Conservation (phyloP, 2,329 filamentous ascomycete genomes). For the Diaporthe humulicola region DNA sequence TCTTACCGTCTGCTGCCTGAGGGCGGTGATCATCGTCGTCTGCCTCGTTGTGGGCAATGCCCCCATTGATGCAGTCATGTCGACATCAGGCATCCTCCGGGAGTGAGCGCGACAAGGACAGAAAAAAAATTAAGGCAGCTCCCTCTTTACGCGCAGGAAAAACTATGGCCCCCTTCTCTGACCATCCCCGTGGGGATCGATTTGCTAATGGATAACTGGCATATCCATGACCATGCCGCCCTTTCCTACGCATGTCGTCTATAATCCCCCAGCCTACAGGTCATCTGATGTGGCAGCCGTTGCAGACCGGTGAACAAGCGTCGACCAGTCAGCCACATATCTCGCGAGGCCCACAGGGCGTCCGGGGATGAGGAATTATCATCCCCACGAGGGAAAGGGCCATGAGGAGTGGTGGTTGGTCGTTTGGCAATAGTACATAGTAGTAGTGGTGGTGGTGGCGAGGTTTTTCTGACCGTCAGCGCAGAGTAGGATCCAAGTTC, state of each 20-base stretch:
- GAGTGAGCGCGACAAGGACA: background rate
- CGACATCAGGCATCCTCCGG: constrained; percentile 15
- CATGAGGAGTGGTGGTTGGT: background rate
- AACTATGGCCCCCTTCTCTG: constrained; percentile 13
- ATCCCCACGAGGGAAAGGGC: background rate
- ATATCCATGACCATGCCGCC: background rate
- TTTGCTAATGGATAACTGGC: constrained; percentile 14
- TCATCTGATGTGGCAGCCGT: constrained; percentile 37
- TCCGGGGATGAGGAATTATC: constrained; percentile 13
- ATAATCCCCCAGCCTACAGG: constrained; percentile 7
- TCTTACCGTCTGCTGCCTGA: constrained; percentile 22
- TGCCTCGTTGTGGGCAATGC: background rate
- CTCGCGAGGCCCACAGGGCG: constrained; percentile 33
- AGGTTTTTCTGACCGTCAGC: constrained; percentile 32
- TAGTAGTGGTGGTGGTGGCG: background rate
- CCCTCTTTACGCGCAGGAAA: background rate
- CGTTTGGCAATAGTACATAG: background rate
- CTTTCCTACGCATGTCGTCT: constrained; percentile 7
- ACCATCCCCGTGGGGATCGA: background rate
- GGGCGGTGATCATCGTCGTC: background rate
- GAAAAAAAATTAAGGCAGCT: background rate
- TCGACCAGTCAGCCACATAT: constrained; percentile 30
- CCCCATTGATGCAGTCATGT: constrained; percentile 20
- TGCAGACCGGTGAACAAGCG: constrained; percentile 32
- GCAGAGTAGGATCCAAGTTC: constrained; percentile 21